Percentiles rank a stretch among this genome's conserved stretches.
These are phyloP conservation scores for Jamesozyma hellenica DNA, from an alignment of 805 yeast species.

Conservation along the genomic window DNA sequence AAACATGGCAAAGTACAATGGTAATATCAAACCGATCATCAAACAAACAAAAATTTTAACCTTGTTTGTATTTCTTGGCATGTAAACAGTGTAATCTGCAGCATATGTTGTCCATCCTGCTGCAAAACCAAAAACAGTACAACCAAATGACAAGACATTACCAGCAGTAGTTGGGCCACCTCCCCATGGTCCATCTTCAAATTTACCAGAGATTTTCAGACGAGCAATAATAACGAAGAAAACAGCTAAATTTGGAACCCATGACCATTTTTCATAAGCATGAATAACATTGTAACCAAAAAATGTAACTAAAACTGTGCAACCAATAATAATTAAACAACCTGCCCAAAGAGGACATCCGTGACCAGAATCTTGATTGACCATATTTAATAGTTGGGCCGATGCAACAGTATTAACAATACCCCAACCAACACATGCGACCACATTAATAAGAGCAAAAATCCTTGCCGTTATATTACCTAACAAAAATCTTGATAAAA, in stretches of 20 bases:
- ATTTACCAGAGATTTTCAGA: conserved; percentile 55
- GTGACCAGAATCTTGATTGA: conserved; percentile 39
- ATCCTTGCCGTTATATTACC: conserved; percentile 71
- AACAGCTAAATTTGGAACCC: conserved; percentile 70
- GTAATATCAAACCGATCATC: conserved; percentile 49
- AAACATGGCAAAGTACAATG: conserved; percentile 60
- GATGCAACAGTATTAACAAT: conserved; percentile 85
- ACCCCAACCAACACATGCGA: conserved; percentile 93
- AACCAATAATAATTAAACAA: conserved; percentile 56
- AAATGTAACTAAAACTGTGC: conserved; percentile 63
- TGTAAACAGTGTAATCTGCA: conserved; percentile 84
- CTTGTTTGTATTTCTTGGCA: conserved; percentile 54
- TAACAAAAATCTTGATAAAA: conserved; percentile 63
- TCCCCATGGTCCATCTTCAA: conserved; percentile 40
- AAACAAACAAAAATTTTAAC: conserved; percentile 54
- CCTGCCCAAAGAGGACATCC: conserved; percentile 85
- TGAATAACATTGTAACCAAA: conserved; percentile 83
- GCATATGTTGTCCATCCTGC: conserved; percentile 95
- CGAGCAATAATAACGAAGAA: conserved; percentile 74
- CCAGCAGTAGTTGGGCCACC: conserved; percentile 67
- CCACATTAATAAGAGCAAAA: conserved; percentile 62
- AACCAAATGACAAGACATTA: conserved; percentile 67
- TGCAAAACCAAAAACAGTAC: conserved; percentile 77
- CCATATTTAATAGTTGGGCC: conserved; percentile 71
- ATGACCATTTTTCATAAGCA: conserved; percentile 69